phyloP scores from a whole-genome alignment of 129 eudicot species.

The Saposhnikovia divaricata region DNA sequence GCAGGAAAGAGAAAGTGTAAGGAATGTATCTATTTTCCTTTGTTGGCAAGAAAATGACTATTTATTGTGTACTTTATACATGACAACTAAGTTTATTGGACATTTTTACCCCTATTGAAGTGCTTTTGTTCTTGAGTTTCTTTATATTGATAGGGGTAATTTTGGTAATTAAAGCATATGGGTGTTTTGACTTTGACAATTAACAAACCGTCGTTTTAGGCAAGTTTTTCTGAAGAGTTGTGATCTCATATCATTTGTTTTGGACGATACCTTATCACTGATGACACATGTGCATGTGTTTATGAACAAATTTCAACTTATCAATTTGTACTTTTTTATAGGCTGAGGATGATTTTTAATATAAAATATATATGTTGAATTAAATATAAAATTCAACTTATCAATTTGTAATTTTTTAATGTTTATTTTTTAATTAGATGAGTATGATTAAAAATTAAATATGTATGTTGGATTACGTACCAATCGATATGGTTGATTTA shows the following conservation, averaged over 20 bases:
- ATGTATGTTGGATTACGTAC: too few relatives aligned
- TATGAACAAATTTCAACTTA: background rate
- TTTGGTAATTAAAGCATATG: background rate
- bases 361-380: background rate
- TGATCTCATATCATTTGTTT: slow-evolving; percentile 3
- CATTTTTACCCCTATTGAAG: background rate
- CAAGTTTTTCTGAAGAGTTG: background rate
- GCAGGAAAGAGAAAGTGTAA: background rate
- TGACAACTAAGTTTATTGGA: background rate
- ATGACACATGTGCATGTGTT: slow-evolving; percentile 1
- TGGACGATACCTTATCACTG: background rate
- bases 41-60: slow-evolving; percentile 7
- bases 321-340: background rate
- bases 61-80: background rate
- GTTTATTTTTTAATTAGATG: too few relatives aligned
- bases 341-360: background rate
- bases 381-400: too few relatives aligned
- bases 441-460: too few relatives aligned
- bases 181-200: slow-evolving; percentile 11
- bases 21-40: background rate
- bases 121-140: background rate
- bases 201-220: slow-evolving; percentile 4
- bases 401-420: too few relatives aligned
- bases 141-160: background rate
- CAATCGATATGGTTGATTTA: too few relatives aligned